Base-by-base conservation (phyloP, 495 filamentous ascomycete genomes). In the Xylona heveae region DNA sequence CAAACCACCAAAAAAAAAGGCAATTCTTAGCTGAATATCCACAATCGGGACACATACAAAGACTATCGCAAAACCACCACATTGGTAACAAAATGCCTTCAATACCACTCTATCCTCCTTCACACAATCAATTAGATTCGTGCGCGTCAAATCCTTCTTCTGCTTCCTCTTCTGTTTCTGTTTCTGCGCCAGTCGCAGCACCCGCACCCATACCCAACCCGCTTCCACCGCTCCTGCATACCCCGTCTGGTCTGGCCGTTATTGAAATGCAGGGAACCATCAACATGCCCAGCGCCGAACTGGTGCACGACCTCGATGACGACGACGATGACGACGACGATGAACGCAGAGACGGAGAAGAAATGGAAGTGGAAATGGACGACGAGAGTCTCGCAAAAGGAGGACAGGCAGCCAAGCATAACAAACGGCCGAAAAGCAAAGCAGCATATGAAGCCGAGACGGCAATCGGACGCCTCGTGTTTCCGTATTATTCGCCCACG, bases 181-280 rank as follows among this genome's bases (percentile, higher is more conserved):
- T 12, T 31, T 31, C n/a, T 13, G 9, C 28, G 3, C 7, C 7
- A 28, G 13, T 29, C 35, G 6, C 15, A 2, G 1, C 9, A 6
- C 38, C 21, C 2, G 20, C 21, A 19, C 41, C 40, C 19, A n/a
- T 37, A 22, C 29, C 37, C 49, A 77, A 71, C 49, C 66, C 79
- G 1, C 68, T 93, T n/a, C 84, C 84, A 5, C 51, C 62, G 2
- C 58, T 92, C 38, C 69, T 94, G n/a, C 78, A 80, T 40, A 92
- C 83, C 3, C 84, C 84, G 17, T 52, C 62, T 3, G 74, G 74
- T 30, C 58, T 74, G 21, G 82, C 81, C n/a, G 54, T 94, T 26
- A 62, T 94, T 36, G 84, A 94, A 51, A 65, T 94, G 12, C 84
- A 94, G 56, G 82, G 79, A 24, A 79, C 71, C 7, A 71, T 94